Conservation (phyloP, 2,329 filamentous ascomycete species). For the Trichoderma semiorbis region DNA sequence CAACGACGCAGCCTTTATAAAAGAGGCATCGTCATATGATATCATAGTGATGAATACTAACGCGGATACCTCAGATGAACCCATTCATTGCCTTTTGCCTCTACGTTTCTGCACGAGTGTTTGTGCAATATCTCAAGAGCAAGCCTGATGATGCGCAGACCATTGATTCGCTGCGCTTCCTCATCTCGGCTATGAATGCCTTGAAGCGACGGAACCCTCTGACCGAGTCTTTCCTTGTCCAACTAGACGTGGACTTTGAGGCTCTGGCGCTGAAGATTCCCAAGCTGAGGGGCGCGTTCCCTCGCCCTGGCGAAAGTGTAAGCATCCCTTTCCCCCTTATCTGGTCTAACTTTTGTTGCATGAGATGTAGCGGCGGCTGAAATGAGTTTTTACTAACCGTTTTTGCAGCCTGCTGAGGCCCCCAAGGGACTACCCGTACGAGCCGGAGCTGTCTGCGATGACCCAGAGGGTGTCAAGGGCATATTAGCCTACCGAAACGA, state of each 20-base stretch:
- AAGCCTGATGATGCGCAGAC: conserved; percentile 79
- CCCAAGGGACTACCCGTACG: conserved; percentile 22
- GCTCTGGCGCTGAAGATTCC: conserved; percentile 62
- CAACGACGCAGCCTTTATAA: neutral
- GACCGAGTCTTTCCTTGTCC: conserved; percentile 90
- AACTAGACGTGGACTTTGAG: conserved; percentile 88
- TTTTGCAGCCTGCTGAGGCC: neutral
- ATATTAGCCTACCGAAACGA: conserved; percentile 45
- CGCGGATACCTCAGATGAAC: conserved; percentile 64
- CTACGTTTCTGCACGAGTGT: conserved; percentile 92
- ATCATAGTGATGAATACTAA: neutral
- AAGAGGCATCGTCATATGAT: neutral
- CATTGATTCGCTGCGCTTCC: conserved; percentile 79
- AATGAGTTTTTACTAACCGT: conserved; percentile 22
- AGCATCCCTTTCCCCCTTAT: neutral
- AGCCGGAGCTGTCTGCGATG: conserved; percentile 30
- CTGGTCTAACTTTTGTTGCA: neutral
- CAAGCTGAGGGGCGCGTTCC: conserved; percentile 53
- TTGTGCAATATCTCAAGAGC: conserved; percentile 94
- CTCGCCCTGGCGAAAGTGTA: conserved; percentile 51
- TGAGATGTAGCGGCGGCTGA: neutral
- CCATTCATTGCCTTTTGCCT: conserved; percentile 94
- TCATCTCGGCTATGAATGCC: conserved; percentile 85
- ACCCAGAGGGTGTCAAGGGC: conserved; percentile 37
- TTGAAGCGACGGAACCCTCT: conserved; percentile 84